Base-by-base conservation (phyloP, 1,284 basidiomycete genomes). In the Neonothopanus nambi region DNA sequence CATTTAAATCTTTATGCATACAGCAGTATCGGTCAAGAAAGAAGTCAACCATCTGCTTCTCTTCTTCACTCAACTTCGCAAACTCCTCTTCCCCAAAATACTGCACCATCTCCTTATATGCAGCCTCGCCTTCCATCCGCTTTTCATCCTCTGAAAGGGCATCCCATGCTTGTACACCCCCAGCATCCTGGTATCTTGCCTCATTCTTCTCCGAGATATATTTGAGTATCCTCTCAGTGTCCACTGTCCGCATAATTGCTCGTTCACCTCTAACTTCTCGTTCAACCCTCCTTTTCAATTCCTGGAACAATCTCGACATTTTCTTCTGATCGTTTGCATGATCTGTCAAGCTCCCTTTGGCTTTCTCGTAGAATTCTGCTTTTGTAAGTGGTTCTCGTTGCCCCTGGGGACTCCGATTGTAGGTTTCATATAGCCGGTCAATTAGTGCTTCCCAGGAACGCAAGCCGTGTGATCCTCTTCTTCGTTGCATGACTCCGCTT, bases 1-100 rank as follows among this genome's bases (percentile, higher is more conserved):
- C 55, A 51, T 67, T 67, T 41, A 62, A 38, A 20, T 66, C 64
- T 35, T 67, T 66, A 42, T 67, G 65, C 65, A 67, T 67, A 20
- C 51, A 58, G 30, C 63, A 67, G 3, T 65, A 64, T 5, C 44
- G 53, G 51, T 63, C 62, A 3, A 61, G 28, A 28, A 61, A 60
- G 13, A 66, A 56, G 28, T 59, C 49, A 1, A 60, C 13, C 1
- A 41, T 51, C 1, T 28, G 35, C 36, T 55, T 37, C 42, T 63
- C 56, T 3, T 55, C 42, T 5, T 56, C 56, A 2, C 57, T 40
- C 7, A 65, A 50, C 47, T 38, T 36, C 9, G 20, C 12, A 37
- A 52, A 58, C 3, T 52, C 54, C 5, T 40, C 49, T 18, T 57
- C 40, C 13, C 59, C 57, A 23, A 62, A 20, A 24, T 51, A 37